Conservation (phyloP, 179 eudicot genomes). For the Silene vulgaris region DNA sequence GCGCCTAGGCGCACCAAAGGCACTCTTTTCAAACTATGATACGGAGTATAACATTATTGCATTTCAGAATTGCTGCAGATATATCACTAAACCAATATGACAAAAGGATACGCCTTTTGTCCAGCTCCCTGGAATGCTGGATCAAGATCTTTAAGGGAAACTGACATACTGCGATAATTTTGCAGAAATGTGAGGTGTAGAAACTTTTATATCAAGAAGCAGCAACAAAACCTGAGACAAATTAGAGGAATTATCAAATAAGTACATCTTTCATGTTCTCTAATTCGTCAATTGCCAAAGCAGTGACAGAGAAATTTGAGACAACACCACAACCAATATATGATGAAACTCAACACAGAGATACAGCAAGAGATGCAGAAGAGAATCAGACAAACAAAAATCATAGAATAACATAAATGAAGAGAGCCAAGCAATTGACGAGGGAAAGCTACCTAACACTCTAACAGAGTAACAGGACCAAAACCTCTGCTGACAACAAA, state of each 20-base stretch:
- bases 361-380: conserved; percentile 9
- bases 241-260: conserved; percentile 10
- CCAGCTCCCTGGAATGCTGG: conserved; percentile 91
- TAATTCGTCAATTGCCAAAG: background rate
- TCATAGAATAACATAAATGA: background rate
- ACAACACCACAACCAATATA: background rate
- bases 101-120: conserved; percentile 95
- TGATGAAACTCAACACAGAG: background rate
- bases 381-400: background rate
- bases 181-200: conserved; percentile 14
- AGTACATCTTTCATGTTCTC: background rate
- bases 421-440: background rate
- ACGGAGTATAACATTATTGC: background rate
- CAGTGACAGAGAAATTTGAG: background rate
- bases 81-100: conserved; percentile 5
- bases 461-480: background rate
- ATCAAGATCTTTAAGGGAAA: conserved; percentile 79
- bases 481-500: background rate
- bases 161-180: conserved; percentile 48
- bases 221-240: conserved; percentile 26
- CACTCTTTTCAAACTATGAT: background rate
- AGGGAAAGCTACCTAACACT: background rate
- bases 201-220: conserved; percentile 23
- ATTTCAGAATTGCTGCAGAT: background rate
- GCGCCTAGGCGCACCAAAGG: background rate